A percentile compares a stretch with the other conserved stretches of the same genome.
Conservation (phyloP, 2,329 filamentous ascomycete species). For the Aspergillus sp. region DNA sequence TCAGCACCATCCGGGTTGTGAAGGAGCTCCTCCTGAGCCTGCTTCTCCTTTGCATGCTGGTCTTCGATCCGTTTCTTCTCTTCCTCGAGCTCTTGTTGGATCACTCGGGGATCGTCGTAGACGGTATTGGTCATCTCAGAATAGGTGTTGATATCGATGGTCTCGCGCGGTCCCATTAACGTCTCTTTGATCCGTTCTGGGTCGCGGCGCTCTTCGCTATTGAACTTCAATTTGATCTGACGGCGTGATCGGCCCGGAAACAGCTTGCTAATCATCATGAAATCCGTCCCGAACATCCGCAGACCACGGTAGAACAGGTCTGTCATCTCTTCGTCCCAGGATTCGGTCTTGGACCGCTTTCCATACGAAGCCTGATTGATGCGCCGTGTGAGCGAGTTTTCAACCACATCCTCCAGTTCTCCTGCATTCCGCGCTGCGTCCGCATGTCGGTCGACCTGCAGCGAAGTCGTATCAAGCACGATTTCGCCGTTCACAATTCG, state of each 20-base stretch:
- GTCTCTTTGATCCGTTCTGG: conserved; percentile 52
- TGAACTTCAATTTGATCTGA: conserved; percentile 64
- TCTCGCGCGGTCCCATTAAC: conserved; percentile 45
- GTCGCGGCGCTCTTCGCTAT: conserved; percentile 58
- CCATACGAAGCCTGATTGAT: conserved; percentile 47
- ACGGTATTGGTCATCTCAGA: conserved; percentile 46
- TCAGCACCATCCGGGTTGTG: conserved; percentile 38
- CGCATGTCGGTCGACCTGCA: conserved; percentile 56
- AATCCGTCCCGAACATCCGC: conserved; percentile 63
- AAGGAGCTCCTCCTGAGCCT: conserved; percentile 42
- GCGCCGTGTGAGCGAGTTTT: conserved; percentile 46
- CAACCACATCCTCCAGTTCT: conserved; percentile 44
- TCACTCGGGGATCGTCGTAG: conserved; percentile 39
- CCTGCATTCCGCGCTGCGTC: conserved; percentile 49
- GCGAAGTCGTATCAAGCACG: conserved; percentile 50
- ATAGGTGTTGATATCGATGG: conserved; percentile 43
- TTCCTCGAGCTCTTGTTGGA: conserved; percentile 42
- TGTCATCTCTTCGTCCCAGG: conserved; percentile 58
- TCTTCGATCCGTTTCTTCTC: conserved; percentile 46
- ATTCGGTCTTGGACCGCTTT: conserved; percentile 50
- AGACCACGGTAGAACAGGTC: conserved; percentile 62
- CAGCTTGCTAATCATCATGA: conserved; percentile 61
- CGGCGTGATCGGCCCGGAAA: conserved; percentile 58
- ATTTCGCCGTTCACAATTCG: conserved; percentile 58
- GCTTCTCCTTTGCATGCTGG: conserved; percentile 45